Base-by-base conservation (phyloP, 257 asterid genomes). In the Ilex aquifolium region DNA sequence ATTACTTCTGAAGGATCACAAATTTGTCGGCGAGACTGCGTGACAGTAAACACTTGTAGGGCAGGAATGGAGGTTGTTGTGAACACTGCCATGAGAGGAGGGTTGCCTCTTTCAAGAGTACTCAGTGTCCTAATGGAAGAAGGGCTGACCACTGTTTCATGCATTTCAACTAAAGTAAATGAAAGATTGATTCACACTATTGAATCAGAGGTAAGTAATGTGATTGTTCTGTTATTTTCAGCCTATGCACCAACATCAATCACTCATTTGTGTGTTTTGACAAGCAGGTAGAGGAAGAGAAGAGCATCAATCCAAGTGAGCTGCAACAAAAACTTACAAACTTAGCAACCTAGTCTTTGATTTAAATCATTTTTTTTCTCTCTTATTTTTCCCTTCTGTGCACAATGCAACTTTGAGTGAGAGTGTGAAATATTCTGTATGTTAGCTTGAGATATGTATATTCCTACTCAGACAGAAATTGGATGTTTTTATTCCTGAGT, bases 31-130 rank as follows among this genome's bases (percentile, higher is more conserved):
- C 3, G 55, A 62, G 36, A 62, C 39, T 31, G 10, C n/a, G 73
- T 85, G 13, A 64, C 57, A 29, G 82, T 81, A 57, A 77, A 62
- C 66, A 53, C 56, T 27, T 71, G 84, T n/a, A 13, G 27, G 46
- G 61, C 30, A 10, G 87, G 83, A n/a, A 52, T 78, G 30, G 88
- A 85, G 67, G 69, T 81, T 44, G 54, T 76, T 36, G 71, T 81
- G 32, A 70, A 59, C 31, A 55, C 60, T 56, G 71, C 73, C n/a
- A 10, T 7, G 11, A 64, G 16, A 31, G 67, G 31, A 31, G 59
- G 61, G 15, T 57, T 73, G 44, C 49, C 61, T 2, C 72, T 85
- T 16, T 83, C 91, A 0, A 73, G 63, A 56, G 74, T 83, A 32
- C 66, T 85, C 31, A 31, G 60, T 12, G 66, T 64, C 44, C 70